A percentile compares a stretch with the other conserved stretches of the same genome.
Conservation (phyloP, 331 rosid genomes). For the Spiraea crenata region DNA sequence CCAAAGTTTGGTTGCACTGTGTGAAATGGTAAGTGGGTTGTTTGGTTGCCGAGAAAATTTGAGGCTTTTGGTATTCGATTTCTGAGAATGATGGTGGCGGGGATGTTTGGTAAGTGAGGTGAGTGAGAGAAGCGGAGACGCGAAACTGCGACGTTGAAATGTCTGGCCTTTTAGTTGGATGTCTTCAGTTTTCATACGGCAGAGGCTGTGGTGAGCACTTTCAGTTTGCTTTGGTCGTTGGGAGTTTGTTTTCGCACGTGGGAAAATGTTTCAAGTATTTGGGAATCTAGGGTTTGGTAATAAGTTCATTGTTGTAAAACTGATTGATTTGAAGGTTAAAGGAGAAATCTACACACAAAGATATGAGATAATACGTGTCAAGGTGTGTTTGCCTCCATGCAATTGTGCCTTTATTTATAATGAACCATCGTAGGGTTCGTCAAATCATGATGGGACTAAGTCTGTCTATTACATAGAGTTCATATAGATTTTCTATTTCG, state of each 20-base stretch:
- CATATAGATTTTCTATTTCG: too few relatives aligned
- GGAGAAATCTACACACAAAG: too few relatives aligned
- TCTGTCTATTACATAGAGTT: too few relatives aligned
- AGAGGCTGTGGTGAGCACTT: background rate
- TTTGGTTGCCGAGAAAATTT: slow-evolving; percentile 11
- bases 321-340: too few relatives aligned
- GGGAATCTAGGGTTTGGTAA: too few relatives aligned
- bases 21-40: background rate
- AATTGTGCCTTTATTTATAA: too few relatives aligned
- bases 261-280: background rate
- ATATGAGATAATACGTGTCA: too few relatives aligned
- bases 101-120: background rate
- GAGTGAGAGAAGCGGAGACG: slow-evolving; percentile 13
- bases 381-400: too few relatives aligned
- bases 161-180: background rate
- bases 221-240: background rate
- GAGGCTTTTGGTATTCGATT: background rate
- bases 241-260: background rate
- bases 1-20: background rate
- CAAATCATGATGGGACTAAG: too few relatives aligned
- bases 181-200: background rate
- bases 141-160: background rate
- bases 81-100: background rate
- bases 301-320: too few relatives aligned
- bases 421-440: too few relatives aligned